phyloP scores from a whole-genome alignment of 1,284 basidiomycete genomes.

The Butyriboletus appendiculatus region DNA sequence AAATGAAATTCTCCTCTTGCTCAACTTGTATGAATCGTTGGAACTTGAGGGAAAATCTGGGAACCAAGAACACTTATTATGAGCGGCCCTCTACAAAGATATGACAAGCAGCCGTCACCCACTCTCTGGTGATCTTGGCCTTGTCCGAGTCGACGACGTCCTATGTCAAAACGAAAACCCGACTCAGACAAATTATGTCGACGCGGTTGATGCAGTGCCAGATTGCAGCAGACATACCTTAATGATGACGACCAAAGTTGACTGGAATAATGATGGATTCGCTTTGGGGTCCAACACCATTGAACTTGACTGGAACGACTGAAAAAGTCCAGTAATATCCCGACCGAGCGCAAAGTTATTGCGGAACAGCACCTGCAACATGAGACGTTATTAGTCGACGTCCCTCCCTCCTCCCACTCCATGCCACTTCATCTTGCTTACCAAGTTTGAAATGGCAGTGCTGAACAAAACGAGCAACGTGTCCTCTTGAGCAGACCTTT shows the following conservation, averaged over 20 bases:
- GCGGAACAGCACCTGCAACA: constrained; percentile 54
- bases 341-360: constrained; percentile 64
- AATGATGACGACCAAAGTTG: constrained; percentile 61
- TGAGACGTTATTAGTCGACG: neutral
- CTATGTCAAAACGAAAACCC: constrained; percentile 29
- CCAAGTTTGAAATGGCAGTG: constrained; percentile 61
- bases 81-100: neutral
- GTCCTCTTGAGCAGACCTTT: constrained; percentile 64
- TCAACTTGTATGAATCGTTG: constrained; percentile 58
- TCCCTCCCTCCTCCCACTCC: no score
- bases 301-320: constrained; percentile 65
- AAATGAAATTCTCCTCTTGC: constrained; percentile 62
- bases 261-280: constrained; percentile 61
- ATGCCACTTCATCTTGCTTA: neutral
- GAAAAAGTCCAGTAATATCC: constrained; percentile 59
- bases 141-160: constrained; percentile 62
- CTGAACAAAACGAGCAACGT: constrained; percentile 64
- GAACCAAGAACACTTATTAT: neutral
- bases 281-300: constrained; percentile 56
- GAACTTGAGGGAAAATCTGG: constrained; percentile 56
- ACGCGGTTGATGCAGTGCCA: neutral
- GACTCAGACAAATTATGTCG: neutral
- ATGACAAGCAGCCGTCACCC: constrained; percentile 10
- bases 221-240: constrained; percentile 41
- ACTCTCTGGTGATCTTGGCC: constrained; percentile 59